Base-by-base conservation (phyloP, 306 rosid species). In the Medicago ruthenica region DNA sequence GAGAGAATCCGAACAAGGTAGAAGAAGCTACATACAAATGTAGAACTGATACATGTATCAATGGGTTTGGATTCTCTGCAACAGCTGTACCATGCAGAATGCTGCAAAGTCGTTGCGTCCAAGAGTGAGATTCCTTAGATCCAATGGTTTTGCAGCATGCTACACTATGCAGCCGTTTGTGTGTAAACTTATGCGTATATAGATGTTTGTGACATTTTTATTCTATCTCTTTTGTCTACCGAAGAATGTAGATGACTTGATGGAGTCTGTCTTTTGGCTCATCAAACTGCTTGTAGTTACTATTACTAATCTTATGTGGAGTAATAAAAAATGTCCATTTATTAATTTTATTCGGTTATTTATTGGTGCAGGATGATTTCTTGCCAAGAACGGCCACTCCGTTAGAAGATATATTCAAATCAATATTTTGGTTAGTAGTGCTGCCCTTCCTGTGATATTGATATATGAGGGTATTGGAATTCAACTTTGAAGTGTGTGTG, bases 371-470 rank as follows among this genome's bases (percentile, higher is more conserved):
- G 98, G 98, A 92, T 80, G 98, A 94, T 89, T 94, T 94, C 91
- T 89, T 94, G 80, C 92, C 98, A 20, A 90, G 98, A 86, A 94
- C 98, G 3, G 44, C 98, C 15, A 94, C 98, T 21, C 98, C 98
- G 0, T 84, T 94, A 81, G 97, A 92, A 83, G 98, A 94, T 67
- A 92, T 94, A 76, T 94, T 92, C 88, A 88, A 85, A 86, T 94
- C 98, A 31, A 6, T 94, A 69, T 94, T 94, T 79, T 92, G 98
- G 98, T 94, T 75, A 69, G 90, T 82, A 18, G 63, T 79, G 21
- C 70, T 77, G 6, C 58, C 76, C 57, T 63, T 75, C 67, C 39
- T 62, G 66, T 41, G n/a, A 72, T 77, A 40, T 24, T 58, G 57
- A 37, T 31, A 44, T 65, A 44, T 65, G 70, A 71, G 12, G 11